phyloP scores from a whole-genome alignment of 805 yeast species.

The Ogataea ganodermae region DNA sequence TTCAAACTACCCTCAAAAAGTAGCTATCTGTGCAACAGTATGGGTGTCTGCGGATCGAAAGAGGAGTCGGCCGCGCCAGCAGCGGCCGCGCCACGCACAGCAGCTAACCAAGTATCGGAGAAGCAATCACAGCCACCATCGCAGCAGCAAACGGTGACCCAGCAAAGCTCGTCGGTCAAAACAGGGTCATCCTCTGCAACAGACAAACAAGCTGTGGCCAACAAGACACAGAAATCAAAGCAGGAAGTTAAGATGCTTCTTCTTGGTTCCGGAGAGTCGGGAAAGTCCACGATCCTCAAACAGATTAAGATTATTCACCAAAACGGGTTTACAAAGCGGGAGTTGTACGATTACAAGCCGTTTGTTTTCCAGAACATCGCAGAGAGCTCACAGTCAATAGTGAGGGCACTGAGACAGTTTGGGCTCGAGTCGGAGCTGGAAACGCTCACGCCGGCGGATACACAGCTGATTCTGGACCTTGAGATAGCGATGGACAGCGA shows the following conservation, averaged over 20 bases:
- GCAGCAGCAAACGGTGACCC: background rate
- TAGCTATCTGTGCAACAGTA: conserved; percentile 3
- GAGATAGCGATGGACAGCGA: conserved; percentile 57
- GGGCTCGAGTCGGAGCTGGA: conserved; percentile 39
- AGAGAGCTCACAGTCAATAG: conserved; percentile 72
- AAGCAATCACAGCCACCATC: conserved; percentile 2
- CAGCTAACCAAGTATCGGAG: conserved; percentile 5
- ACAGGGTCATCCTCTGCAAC: background rate
- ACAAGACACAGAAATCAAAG: conserved; percentile 23
- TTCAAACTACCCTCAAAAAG: background rate
- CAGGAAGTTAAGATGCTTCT: conserved; percentile 72
- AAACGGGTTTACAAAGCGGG: conserved; percentile 70
- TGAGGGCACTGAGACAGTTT: conserved; percentile 63
- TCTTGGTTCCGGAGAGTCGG: conserved; percentile 86
- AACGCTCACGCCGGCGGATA: conserved; percentile 38
- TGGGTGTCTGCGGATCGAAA: conserved; percentile 35
- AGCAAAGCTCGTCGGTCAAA: background rate
- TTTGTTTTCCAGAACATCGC: conserved; percentile 76
- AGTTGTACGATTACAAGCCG: conserved; percentile 71
- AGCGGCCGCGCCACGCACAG: background rate
- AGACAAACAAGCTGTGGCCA: background rate
- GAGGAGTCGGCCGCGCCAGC: conserved; percentile 15
- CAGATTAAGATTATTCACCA: conserved; percentile 81
- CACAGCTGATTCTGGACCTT: conserved; percentile 46
- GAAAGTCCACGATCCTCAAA: conserved; percentile 78